Evolutionary conservation across 148 eudicot genomes (phyloP), one percentile per base, ranked within the genome.

Genomic region (Camellia lanceoleosa): DNA sequence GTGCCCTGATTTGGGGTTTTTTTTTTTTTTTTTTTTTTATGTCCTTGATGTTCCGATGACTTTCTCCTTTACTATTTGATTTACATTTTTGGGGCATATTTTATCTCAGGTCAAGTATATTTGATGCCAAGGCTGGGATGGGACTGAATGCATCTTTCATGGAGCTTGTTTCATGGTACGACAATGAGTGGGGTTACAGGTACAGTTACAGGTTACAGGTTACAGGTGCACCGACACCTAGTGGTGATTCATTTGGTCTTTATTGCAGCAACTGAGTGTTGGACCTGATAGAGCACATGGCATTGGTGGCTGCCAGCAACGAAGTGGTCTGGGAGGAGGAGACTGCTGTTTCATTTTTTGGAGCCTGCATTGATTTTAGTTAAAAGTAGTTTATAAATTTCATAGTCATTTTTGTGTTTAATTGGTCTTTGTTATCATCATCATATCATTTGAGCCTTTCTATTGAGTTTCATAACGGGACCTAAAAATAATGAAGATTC

Each of bases 111-210:
- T 94, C 99, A 84, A 97, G 99, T 83, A 91, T 97, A 80, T 97
- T 97, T 74, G 99, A 97, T 47, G 93, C 99, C 19, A 94, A 96
- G 63, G 98, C 98, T 47, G 98, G 98, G 1, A 94, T 96, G 15
- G 98, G 95, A 23, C 86, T 94, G 79, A 92, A 94, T 80, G 73
- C 89, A 62, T 87, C 94, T 0, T 91, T 96, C 83, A 88, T 96
- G 89, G 94, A 96, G 89, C 83, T 96, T 41, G 95, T 96, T 43
- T 85, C 94, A 0, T 96, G 99, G 99, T 96, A 96, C 44, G 98
- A 96, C 83, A 96, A 96, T 7, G 99, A 96, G 80, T 96, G 98
- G 98, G 99, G 99, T 75, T 96, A 96, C 97, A 96, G 98, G 99
- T 96, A 92, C 52, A 41, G n/a, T n/a, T n/a, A n/a, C n/a, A n/a